Evolutionary conservation across 2,329 filamentous ascomycete genomes (phyloP), one percentile per base, ranked within the genome.

Genomic region (Fusarium tricinctum): DNA sequence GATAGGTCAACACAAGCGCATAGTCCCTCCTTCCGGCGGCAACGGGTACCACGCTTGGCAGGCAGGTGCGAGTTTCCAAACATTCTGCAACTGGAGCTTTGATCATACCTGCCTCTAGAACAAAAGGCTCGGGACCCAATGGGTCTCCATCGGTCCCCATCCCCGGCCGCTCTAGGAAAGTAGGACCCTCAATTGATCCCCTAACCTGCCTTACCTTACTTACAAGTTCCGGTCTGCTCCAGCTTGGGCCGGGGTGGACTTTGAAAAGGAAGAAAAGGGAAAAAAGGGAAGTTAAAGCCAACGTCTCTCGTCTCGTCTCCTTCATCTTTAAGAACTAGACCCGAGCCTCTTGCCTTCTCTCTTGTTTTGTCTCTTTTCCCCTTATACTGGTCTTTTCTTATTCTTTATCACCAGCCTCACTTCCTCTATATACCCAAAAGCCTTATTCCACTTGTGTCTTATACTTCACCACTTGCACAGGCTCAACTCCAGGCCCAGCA

Each of bases 11-110:
- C 23, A 42, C 42, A 60, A 39, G 45, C 46, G 39, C 47, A 39
- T 44, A 19, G 46, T 42, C 23, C 44, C 49, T 45, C 23, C 47
- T 58, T 40, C 28, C 28, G 28, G 64, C 65, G 54, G 65, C 50
- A 46, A 52, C 66, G 65, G 66, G 66, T 68, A 66, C 66, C 35
- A 66, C 48, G 30, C 38, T 46, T 56, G 47, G 23, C 49, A 52
- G 35, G 40, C 56, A 45, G 66, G 66, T 68, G 66, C 56, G 46
- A 68, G 66, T 61, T 68, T 69, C 62, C 55, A 40, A 40, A 52
- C 28, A 39, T 56, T 43, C 38, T 48, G 43, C 15, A 39, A 57
- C 58, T 44, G 43, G 39, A 62, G 47, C 26, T 32, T 39, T 60
- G 32, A 64, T 66, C 55, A 45, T 54, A 28, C 43, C 30, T 58